phyloP scores from a whole-genome alignment of 1,284 basidiomycete genomes.

The Moesziomyces aphidis region DNA sequence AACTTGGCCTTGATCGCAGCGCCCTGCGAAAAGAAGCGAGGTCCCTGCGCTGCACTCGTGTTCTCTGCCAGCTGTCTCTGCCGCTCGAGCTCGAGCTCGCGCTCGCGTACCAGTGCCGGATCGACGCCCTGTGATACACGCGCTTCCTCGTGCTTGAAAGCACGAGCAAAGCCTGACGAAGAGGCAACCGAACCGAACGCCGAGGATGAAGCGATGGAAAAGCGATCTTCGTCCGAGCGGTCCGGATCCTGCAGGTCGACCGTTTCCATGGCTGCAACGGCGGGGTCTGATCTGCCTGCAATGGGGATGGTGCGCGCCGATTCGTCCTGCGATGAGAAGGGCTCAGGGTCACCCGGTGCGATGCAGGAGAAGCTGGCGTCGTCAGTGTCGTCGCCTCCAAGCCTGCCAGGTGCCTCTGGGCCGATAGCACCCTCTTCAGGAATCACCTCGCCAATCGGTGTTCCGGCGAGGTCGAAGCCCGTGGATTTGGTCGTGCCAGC shows the following conservation, averaged over 20 bases:
- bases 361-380: slow-evolving; percentile 10
- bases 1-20: slow-evolving; percentile 59
- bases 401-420: neutral
- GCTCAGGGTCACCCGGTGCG: slow-evolving; percentile 2
- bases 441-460: slow-evolving; percentile 30
- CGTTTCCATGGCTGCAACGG: neutral
- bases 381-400: neutral
- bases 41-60: slow-evolving; percentile 52
- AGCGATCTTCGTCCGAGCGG: slow-evolving; percentile 48
- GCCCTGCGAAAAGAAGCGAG: slow-evolving; percentile 51
- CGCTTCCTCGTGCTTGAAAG: slow-evolving; percentile 13
- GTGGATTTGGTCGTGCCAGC: slow-evolving; percentile 1
- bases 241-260: slow-evolving; percentile 18
- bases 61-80: slow-evolving; percentile 43
- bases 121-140: slow-evolving; percentile 8
- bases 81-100: slow-evolving; percentile 27
- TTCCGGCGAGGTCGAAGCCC: slow-evolving; percentile 8
- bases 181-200: slow-evolving; percentile 45
- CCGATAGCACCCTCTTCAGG: slow-evolving; percentile 25
- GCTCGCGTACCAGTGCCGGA: slow-evolving; percentile 22
- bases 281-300: neutral
- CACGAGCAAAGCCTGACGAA: slow-evolving; percentile 31
- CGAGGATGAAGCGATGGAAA: slow-evolving; percentile 48
- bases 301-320: neutral
- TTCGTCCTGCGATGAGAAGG: neutral